phyloP scores from a whole-genome alignment of 2,329 filamentous ascomycete genomes.

The Fusarium sambucinum region DNA sequence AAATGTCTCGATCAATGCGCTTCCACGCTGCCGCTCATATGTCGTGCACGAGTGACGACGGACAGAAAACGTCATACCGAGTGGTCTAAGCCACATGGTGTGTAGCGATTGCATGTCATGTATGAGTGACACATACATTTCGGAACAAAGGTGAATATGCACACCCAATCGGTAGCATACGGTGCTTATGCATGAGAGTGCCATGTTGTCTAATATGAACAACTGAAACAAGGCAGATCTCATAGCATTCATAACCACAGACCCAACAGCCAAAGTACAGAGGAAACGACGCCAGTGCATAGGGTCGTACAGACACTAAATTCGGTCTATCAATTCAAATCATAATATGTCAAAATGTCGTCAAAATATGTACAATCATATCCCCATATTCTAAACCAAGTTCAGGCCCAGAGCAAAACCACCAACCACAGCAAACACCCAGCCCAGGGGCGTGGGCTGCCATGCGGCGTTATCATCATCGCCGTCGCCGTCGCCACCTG shows the following conservation, averaged over 20 bases:
- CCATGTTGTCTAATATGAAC: not conserved
- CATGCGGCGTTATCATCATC: constrained; percentile 38
- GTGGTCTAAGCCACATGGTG: not conserved
- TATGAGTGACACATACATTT: not conserved
- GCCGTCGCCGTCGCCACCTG: constrained; percentile 12
- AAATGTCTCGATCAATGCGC: not conserved
- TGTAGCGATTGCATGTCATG: not conserved
- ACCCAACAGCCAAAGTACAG: not conserved
- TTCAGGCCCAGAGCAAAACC: constrained; percentile 44
- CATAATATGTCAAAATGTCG: constrained; percentile 23
- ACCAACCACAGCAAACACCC: constrained; percentile 37
- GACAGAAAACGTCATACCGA: not conserved
- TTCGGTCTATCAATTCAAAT: constrained; percentile 33
- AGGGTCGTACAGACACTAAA: constrained; percentile 5
- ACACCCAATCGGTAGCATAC: not conserved
- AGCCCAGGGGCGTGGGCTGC: constrained; percentile 30
- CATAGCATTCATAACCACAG: not conserved
- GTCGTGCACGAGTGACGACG: not conserved
- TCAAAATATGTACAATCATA: constrained; percentile 36
- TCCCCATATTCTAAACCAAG: constrained; percentile 36
- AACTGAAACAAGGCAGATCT: not conserved
- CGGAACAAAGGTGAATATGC: not conserved
- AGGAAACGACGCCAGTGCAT: constrained; percentile 38
- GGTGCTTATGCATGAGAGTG: not conserved
- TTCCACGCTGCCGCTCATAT: not conserved